A percentile compares a stretch with the other conserved stretches of the same genome.
Conservation (phyloP, 495 filamentous ascomycete genomes). For the Penicillium argentinense region DNA sequence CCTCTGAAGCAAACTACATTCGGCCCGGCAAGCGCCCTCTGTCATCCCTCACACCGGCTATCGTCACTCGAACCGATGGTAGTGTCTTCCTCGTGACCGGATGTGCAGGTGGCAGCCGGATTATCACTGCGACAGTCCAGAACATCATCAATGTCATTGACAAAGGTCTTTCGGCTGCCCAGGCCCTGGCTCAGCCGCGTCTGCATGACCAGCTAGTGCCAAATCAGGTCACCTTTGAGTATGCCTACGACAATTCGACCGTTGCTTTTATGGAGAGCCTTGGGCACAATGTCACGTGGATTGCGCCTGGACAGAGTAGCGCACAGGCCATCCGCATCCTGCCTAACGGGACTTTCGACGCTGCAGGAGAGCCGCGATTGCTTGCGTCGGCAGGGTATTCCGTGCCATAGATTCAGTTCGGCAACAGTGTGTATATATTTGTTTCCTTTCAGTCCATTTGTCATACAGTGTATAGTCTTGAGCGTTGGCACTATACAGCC, state of each 20-base stretch:
- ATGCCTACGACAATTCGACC: slow-evolving; percentile 63
- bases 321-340: slow-evolving; percentile 70
- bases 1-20: slow-evolving; percentile 79
- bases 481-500: too few relatives aligned
- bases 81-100: slow-evolving; percentile 70
- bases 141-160: slow-evolving; percentile 73
- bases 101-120: slow-evolving; percentile 82
- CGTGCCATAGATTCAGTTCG: slow-evolving; percentile 46
- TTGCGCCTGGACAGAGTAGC: slow-evolving; percentile 60
- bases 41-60: slow-evolving; percentile 74
- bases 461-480: neutral
- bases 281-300: slow-evolving; percentile 76
- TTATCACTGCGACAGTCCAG: slow-evolving; percentile 82
- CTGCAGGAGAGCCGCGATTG: slow-evolving; percentile 78
- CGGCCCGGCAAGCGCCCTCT: slow-evolving; percentile 77
- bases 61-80: slow-evolving; percentile 67
- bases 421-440: too few relatives aligned
- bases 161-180: slow-evolving; percentile 51
- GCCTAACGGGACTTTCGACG: slow-evolving; percentile 74
- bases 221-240: slow-evolving; percentile 67
- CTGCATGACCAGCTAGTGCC: slow-evolving; percentile 85
- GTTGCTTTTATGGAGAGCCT: slow-evolving; percentile 60
- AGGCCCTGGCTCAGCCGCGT: slow-evolving; percentile 65
- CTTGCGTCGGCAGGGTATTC: slow-evolving; percentile 67
- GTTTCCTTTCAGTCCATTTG: neutral